Percentiles rank a stretch among this genome's conserved stretches.
Conservation (phyloP, 2,329 filamentous ascomycete species). For the Madurella fahalii region DNA sequence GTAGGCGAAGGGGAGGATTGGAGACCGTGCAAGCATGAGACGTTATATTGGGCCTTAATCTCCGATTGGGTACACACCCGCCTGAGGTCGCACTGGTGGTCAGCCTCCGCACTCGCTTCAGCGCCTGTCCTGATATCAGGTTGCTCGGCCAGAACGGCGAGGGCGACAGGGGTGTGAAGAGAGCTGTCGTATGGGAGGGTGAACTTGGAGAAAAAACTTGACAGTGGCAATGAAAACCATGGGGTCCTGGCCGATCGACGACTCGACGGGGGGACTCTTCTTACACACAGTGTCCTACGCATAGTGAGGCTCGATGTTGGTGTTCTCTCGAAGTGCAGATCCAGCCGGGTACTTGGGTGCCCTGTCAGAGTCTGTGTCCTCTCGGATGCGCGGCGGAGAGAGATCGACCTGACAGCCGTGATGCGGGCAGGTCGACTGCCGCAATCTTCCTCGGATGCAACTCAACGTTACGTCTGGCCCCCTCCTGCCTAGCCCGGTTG, state of each 20-base stretch:
- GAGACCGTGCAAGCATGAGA: slow-evolving; percentile 12
- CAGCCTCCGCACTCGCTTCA: slow-evolving; percentile 9
- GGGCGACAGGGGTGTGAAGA: not conserved
- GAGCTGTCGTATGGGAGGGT: too few species aligned
- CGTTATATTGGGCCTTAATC: slow-evolving; percentile 22
- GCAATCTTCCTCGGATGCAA: slow-evolving; percentile 3
- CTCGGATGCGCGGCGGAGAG: not conserved
- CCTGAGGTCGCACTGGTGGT: slow-evolving; percentile 14
- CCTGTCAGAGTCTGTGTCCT: not conserved
- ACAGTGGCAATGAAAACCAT: too few species aligned
- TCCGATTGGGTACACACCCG: slow-evolving; percentile 22
- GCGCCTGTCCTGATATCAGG: not conserved
- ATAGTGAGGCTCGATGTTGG: too few species aligned
- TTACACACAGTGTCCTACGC: too few species aligned
- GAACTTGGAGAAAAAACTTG: too few species aligned
- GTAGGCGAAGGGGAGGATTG: too few species aligned
- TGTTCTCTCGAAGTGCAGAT: not conserved
- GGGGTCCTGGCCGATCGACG: too few species aligned
- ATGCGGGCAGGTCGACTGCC: not conserved
- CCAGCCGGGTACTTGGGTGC: not conserved
- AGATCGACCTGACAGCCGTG: slow-evolving; percentile 5
- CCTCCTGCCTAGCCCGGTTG: not conserved
- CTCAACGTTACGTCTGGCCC: slow-evolving; percentile 2
- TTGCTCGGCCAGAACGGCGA: not conserved
- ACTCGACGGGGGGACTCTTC: too few species aligned